Evolutionary conservation across 345 rosid genomes (phyloP).

Genomic region (Turritis glabra): DNA sequence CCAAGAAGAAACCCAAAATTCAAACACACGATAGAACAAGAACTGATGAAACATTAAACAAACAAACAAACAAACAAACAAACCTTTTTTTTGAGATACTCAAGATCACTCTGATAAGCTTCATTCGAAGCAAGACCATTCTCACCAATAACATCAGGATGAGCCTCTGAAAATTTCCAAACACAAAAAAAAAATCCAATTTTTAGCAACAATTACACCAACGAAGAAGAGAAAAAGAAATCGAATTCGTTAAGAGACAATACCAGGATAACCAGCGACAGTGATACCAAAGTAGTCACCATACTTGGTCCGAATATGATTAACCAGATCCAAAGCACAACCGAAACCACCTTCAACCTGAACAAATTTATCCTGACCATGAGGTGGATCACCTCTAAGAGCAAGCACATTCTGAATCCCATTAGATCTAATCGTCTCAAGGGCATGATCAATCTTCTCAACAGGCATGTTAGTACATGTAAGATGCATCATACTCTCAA

Average conservation of each 20-base stretch:
- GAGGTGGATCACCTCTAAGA: constrained; percentile 99
- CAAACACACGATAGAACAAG: neutral
- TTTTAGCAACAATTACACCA: neutral
- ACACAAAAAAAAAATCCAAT: neutral
- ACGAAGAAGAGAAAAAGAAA: neutral
- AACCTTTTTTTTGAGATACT: constrained; percentile 86
- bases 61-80: neutral
- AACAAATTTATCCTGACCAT: constrained; percentile 94
- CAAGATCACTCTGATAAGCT: constrained; percentile 79
- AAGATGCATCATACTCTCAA: constrained; percentile 99
- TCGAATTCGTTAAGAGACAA: neutral
- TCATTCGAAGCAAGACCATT: constrained; percentile 72
- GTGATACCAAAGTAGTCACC: constrained; percentile 95
- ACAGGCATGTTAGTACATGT: constrained; percentile 99
- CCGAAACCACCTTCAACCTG: constrained; percentile 92
- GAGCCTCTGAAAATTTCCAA: constrained; percentile 60
- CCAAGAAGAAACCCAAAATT: neutral
- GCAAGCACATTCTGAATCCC: constrained; percentile 98
- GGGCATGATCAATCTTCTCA: constrained; percentile 93
- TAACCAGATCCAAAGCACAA: constrained; percentile 92
- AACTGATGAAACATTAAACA: neutral
- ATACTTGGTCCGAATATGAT: constrained; percentile 69
- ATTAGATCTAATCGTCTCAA: constrained; percentile 70
- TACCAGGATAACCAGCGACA: constrained; percentile 98
- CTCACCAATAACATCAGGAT: constrained; percentile 78